Conservation (phyloP, 352 stramenopile species). For the Pythium brachiatum region DNA sequence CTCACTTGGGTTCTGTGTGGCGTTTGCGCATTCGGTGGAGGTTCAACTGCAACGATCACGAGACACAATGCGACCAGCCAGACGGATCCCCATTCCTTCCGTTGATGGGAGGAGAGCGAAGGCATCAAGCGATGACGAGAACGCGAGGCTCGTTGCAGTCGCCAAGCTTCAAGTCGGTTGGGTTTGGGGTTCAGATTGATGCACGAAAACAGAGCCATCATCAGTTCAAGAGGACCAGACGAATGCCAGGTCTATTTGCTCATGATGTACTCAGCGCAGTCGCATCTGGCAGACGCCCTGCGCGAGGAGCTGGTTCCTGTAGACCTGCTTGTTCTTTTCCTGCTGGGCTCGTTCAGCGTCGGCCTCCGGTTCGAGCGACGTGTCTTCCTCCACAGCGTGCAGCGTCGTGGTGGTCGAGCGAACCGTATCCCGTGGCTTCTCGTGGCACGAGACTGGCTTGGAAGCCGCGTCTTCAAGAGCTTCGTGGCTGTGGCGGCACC, state of each 20-base stretch:
- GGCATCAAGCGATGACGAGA: no score
- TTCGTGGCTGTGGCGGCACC: neutral
- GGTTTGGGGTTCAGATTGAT: no score
- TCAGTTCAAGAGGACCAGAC: no score
- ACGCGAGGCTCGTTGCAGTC: neutral
- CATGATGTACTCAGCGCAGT: neutral
- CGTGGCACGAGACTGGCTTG: neutral
- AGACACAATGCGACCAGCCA: neutral
- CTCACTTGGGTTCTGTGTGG: neutral
- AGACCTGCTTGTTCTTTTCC: conserved; percentile 6
- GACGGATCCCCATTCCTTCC: neutral
- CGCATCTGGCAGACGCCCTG: neutral
- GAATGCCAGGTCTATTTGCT: neutral
- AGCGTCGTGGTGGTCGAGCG: conserved; percentile 1
- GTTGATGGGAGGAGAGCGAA: neutral
- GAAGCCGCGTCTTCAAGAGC: neutral
- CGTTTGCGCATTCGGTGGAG: conserved; percentile 3
- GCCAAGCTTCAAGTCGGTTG: neutral
- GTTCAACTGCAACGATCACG: conserved; percentile 1
- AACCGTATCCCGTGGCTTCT: neutral
- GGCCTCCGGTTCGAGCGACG: neutral
- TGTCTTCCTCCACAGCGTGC: neutral
- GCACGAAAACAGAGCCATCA: no score
- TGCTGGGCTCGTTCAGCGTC: neutral
- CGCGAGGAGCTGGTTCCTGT: neutral